These are phyloP conservation scores for Fulvia fulva DNA, from an alignment of 2,329 filamentous ascomycete species.

Conservation along the genomic window DNA sequence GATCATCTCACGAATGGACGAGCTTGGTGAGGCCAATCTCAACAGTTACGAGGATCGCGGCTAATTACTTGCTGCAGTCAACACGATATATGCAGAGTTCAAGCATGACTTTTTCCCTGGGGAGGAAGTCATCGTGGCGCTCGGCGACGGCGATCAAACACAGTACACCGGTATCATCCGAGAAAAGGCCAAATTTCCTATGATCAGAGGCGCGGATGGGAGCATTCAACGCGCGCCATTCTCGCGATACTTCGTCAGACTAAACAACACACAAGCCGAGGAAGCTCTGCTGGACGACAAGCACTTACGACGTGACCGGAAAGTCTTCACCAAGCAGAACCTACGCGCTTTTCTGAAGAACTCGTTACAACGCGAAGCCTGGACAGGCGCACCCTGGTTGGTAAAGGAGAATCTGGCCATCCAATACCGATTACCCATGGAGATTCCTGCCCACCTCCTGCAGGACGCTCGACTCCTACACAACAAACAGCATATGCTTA, in stretches of 20 bases:
- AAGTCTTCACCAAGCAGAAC: conserved; percentile 91
- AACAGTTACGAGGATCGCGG: neutral
- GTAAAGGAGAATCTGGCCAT: conserved; percentile 83
- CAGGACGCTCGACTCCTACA: conserved; percentile 64
- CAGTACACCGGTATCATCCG: conserved; percentile 61
- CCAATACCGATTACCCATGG: conserved; percentile 80
- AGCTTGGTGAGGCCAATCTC: conserved; percentile 52
- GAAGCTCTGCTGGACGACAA: conserved; percentile 77
- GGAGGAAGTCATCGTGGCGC: conserved; percentile 71
- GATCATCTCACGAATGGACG: conserved; percentile 83
- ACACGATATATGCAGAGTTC: conserved; percentile 61
- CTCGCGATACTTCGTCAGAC: conserved; percentile 75
- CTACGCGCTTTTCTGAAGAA: conserved; percentile 92
- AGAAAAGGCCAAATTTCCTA: conserved; percentile 75
- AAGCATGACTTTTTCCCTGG: conserved; percentile 88
- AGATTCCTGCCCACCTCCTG: conserved; percentile 75
- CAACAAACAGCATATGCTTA: conserved; percentile 25
- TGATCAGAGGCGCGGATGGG: conserved; percentile 60
- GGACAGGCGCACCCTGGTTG: conserved; percentile 95
- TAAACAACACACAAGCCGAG: conserved; percentile 60
- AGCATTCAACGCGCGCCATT: conserved; percentile 63
- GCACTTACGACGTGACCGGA: conserved; percentile 81
- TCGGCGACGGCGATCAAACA: conserved; percentile 59
- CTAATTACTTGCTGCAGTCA: conserved; percentile 35
- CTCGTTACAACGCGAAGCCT: conserved; percentile 84